Evolutionary conservation across 345 rosid species (phyloP).

Genomic region (Hibiscus tridactylites): DNA sequence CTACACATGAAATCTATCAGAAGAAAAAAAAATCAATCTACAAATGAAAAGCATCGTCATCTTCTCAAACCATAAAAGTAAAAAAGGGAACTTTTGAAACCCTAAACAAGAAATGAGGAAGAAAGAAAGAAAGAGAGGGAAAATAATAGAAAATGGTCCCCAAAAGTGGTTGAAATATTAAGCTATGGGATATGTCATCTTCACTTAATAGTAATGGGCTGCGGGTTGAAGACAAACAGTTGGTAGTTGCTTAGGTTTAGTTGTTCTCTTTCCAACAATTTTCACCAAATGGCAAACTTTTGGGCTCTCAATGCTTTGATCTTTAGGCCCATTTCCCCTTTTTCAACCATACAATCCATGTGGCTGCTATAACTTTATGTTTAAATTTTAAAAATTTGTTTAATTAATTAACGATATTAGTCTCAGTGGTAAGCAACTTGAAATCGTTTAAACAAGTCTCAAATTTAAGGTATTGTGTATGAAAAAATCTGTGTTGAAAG

Average conservation of each 20-base stretch:
- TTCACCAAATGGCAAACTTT: neutral
- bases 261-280: neutral
- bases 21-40: neutral
- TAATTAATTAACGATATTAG: too few species aligned
- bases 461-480: too few species aligned
- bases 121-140: neutral
- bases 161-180: slow-evolving; percentile 14
- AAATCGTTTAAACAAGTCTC: too few species aligned
- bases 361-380: neutral
- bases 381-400: too few species aligned
- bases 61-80: neutral
- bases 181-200: slow-evolving; percentile 1
- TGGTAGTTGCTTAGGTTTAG: neutral
- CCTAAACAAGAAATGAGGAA: too few species aligned
- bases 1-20: neutral
- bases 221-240: neutral
- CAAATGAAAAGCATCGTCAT: neutral
- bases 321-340: neutral
- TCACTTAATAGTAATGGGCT: slow-evolving; percentile 31
- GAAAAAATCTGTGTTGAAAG: too few species aligned
- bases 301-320: neutral
- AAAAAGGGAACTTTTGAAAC: neutral
- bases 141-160: slow-evolving; percentile 23
- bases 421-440: too few species aligned
- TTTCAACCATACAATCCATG: neutral